Evolutionary conservation across 2,329 filamentous ascomycete genomes (phyloP).

Genomic region (Bipolaris sorokiniana): DNA sequence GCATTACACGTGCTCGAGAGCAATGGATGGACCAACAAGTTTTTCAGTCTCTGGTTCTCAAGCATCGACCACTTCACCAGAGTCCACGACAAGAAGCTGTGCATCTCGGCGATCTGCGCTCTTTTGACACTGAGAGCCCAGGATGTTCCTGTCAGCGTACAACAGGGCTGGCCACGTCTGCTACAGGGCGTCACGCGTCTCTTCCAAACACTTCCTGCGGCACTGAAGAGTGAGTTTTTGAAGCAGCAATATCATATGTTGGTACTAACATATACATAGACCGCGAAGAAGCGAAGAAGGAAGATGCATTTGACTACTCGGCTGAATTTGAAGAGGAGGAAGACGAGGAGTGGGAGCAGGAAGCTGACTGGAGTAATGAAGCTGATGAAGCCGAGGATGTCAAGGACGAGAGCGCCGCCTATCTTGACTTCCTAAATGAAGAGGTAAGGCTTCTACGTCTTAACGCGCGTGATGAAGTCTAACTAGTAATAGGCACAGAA

Average conservation of each 20-base stretch:
- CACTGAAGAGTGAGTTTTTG: slow-evolving; percentile 74
- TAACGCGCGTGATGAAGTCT: slow-evolving; percentile 26
- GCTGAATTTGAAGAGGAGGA: slow-evolving; percentile 79
- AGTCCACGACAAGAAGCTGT: slow-evolving; percentile 98
- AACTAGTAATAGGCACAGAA: slow-evolving; percentile 71
- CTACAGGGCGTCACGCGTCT: slow-evolving; percentile 86
- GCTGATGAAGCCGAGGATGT: slow-evolving; percentile 70
- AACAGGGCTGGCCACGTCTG: slow-evolving; percentile 91
- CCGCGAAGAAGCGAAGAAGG: slow-evolving; percentile 88
- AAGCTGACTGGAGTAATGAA: slow-evolving; percentile 71
- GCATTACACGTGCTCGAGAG: slow-evolving; percentile 86
- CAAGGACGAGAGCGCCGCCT: slow-evolving; percentile 90
- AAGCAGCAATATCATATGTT: slow-evolving; percentile 12
- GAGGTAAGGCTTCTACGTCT: slow-evolving; percentile 63
- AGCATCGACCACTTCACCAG: slow-evolving; percentile 92
- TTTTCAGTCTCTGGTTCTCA: slow-evolving; percentile 98
- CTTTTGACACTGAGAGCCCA: slow-evolving; percentile 79
- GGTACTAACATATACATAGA: slow-evolving; percentile 56
- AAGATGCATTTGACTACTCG: slow-evolving; percentile 76
- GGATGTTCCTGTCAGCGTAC: slow-evolving; percentile 88
- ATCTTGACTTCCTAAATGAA: slow-evolving; percentile 93
- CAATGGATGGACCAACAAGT: slow-evolving; percentile 96
- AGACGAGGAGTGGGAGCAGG: slow-evolving; percentile 80
- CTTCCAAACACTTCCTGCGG: slow-evolving; percentile 88
- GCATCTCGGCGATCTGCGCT: slow-evolving; percentile 88